Evolutionary conservation across 495 filamentous ascomycete species (phyloP).

Genomic region (Daldinia grandis): DNA sequence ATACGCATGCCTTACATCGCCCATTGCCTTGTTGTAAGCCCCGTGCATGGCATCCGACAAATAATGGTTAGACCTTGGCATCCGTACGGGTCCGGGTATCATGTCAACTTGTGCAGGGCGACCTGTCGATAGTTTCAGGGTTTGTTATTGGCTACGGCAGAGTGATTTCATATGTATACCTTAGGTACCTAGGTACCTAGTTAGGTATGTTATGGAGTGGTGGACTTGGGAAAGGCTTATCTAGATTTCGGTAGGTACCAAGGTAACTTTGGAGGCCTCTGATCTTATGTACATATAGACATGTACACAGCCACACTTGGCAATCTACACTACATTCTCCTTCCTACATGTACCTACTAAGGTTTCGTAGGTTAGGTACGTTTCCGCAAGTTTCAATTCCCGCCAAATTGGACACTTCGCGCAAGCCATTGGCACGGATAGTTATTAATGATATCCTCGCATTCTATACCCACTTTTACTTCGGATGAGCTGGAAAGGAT

Average conservation of each 20-base stretch:
- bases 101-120: neutral
- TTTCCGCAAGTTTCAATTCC: neutral
- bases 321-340: neutral
- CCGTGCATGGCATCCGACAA: neutral
- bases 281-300: neutral
- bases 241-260: too few species aligned
- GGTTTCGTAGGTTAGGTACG: too few species aligned
- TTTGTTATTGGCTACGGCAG: neutral
- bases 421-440: conserved; percentile 15
- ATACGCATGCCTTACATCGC: neutral
- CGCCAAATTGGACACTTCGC: neutral
- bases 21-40: neutral
- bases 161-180: neutral
- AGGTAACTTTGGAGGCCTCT: too few species aligned
- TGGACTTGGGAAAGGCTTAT: too few species aligned
- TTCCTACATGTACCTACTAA: too few species aligned
- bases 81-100: neutral
- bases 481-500: conserved; percentile 14
- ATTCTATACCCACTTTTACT: neutral
- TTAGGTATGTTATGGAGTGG: too few species aligned
- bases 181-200: neutral
- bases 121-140: neutral
- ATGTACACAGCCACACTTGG: conserved; percentile 9
- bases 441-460: conserved; percentile 1
- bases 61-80: neutral